Conservation (phyloP, 2,329 filamentous ascomycete species). For the Ustulina deusta region DNA sequence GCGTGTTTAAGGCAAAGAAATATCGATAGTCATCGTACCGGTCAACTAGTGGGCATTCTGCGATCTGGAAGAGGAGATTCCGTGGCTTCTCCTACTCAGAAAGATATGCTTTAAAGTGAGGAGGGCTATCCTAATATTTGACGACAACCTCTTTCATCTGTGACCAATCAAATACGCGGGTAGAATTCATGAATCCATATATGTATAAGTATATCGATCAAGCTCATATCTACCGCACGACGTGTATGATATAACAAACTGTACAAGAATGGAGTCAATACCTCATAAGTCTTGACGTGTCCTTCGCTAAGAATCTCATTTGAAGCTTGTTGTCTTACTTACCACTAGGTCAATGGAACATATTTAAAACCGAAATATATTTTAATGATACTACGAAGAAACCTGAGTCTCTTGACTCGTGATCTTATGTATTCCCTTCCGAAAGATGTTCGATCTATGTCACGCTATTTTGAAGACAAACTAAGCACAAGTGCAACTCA, state of each 20-base stretch:
- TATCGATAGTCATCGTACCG: not conserved
- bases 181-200: not conserved
- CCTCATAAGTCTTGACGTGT: not conserved
- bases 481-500: constrained; percentile 11
- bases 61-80: not conserved
- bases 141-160: not conserved
- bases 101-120: not conserved
- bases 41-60: too few species aligned
- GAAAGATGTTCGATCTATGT: not conserved
- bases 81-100: not conserved
- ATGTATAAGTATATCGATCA: not conserved
- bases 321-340: not conserved
- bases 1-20: not conserved
- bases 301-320: not conserved
- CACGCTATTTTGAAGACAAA: not conserved
- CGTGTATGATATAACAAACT: not conserved
- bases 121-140: not conserved
- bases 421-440: not conserved
- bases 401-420: not conserved
- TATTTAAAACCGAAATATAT: not conserved
- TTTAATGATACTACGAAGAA: not conserved
- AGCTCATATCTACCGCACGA: not conserved
- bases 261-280: not conserved
- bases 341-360: not conserved
- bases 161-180: not conserved